Conservation (phyloP, 164 flowering plant genomes). For the Platanus orientalis region DNA sequence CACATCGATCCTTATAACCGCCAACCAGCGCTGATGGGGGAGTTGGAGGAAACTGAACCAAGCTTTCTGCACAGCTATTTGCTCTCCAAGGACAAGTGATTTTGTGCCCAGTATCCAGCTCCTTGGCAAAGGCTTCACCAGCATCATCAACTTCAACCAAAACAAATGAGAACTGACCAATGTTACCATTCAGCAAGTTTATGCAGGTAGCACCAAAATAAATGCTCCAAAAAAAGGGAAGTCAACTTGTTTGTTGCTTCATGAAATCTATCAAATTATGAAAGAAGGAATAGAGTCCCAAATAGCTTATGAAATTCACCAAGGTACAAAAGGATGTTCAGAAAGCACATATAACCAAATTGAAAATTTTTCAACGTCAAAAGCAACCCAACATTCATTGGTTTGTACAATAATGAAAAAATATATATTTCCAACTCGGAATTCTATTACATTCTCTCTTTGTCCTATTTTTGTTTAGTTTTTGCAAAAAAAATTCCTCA, state of each 20-base stretch:
- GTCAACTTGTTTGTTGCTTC: neutral
- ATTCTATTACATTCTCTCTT: too few relatives aligned
- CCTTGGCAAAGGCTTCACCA: conserved; percentile 64
- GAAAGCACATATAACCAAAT: too few relatives aligned
- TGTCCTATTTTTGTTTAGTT: too few relatives aligned
- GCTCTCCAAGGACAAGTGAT: conserved; percentile 86
- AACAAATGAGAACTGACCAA: conserved; percentile 7
- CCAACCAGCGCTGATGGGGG: conserved; percentile 91
- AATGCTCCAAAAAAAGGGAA: conserved; percentile 1
- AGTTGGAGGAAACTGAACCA: conserved; percentile 97
- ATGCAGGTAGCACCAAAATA: conserved; percentile 1
- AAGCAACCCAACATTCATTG: too few relatives aligned
- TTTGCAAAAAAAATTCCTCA: too few relatives aligned
- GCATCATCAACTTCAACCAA: conserved; percentile 59
- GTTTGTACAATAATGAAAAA: too few relatives aligned
- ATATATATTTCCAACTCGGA: too few relatives aligned
- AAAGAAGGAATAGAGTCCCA: too few relatives aligned
- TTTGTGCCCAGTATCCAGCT: conserved; percentile 75
- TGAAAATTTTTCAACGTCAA: too few relatives aligned
- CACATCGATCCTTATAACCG: conserved; percentile 95
- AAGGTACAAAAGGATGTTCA: too few relatives aligned
- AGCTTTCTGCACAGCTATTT: conserved; percentile 91
- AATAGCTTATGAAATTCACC: too few relatives aligned
- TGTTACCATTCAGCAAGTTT: conserved; percentile 20
- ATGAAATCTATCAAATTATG: too few relatives aligned